These are phyloP conservation scores for Exophiala viscosa DNA, from an alignment of 2,329 filamentous ascomycete genomes.

Conservation along the genomic window DNA sequence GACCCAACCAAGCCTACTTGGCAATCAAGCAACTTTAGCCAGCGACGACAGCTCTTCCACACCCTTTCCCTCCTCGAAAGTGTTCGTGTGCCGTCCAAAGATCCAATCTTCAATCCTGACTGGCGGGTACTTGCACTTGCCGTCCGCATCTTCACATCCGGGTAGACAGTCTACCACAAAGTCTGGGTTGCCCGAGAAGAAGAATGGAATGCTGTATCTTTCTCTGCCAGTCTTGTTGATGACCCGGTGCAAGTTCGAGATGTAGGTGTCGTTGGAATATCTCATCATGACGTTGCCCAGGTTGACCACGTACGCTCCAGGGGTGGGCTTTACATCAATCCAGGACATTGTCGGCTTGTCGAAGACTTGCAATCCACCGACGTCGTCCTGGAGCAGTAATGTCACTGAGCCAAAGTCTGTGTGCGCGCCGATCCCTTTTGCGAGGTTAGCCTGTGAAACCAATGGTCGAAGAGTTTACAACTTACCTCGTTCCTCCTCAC, in stretches of 20 bases:
- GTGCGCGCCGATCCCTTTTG: constrained; percentile 30
- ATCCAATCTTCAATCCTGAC: constrained; percentile 30
- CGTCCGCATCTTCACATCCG: constrained; percentile 17
- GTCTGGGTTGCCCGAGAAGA: constrained; percentile 31
- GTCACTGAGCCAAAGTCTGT: constrained; percentile 34
- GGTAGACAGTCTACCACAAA: constrained; percentile 29
- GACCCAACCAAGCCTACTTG: no score
- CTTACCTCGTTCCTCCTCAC: constrained; percentile 26
- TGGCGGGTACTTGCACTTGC: constrained; percentile 27
- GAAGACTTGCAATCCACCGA: constrained; percentile 31
- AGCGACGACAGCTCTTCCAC: constrained; percentile 22
- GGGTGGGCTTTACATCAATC: constrained; percentile 29
- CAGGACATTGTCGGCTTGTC: constrained; percentile 25
- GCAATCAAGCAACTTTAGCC: constrained; percentile 6
- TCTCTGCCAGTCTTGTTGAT: constrained; percentile 30
- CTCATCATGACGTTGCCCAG: constrained; percentile 32
- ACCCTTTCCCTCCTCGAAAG: constrained; percentile 24
- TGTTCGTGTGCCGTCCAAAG: constrained; percentile 28
- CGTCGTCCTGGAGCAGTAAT: constrained; percentile 31
- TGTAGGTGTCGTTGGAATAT: constrained; percentile 31
- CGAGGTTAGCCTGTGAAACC: constrained; percentile 5
- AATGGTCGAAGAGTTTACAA: constrained; percentile 9
- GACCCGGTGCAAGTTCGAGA: constrained; percentile 32
- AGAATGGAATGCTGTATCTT: constrained; percentile 31
- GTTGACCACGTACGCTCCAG: constrained; percentile 31